Evolutionary conservation across 2,329 filamentous ascomycete species (phyloP).

Genomic region (Exophiala phaeomuriformis): DNA sequence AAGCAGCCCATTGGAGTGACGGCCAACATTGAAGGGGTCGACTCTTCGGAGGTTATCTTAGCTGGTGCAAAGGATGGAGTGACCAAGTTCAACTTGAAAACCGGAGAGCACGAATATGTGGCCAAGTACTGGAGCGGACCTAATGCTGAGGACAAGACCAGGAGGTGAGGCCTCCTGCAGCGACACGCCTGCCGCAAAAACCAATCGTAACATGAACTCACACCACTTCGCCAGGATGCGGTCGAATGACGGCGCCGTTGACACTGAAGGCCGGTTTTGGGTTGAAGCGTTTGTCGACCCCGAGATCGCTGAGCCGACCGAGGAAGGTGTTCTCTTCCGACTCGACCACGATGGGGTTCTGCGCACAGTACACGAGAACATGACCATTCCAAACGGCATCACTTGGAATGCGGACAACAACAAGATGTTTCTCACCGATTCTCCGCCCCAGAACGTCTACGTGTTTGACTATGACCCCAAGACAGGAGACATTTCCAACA

Average conservation of each 20-base stretch:
- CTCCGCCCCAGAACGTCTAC: constrained; percentile 61
- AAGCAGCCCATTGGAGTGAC: constrained; percentile 59
- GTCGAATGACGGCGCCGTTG: constrained; percentile 74
- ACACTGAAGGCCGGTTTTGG: constrained; percentile 76
- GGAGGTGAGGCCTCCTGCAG: constrained; percentile 33
- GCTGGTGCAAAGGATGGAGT: constrained; percentile 75
- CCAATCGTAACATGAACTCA: neutral
- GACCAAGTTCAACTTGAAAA: constrained; percentile 64
- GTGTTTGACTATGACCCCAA: constrained; percentile 64
- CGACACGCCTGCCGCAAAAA: constrained; percentile 1
- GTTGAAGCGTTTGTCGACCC: constrained; percentile 82
- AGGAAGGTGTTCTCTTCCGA: constrained; percentile 63
- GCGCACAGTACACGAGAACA: constrained; percentile 52
- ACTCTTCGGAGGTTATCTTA: constrained; percentile 56
- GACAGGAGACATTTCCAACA: constrained; percentile 60
- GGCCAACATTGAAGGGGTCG: constrained; percentile 64
- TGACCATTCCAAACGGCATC: constrained; percentile 78
- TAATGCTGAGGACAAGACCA: constrained; percentile 42
- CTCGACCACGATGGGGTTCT: constrained; percentile 57
- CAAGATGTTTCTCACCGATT: constrained; percentile 78
- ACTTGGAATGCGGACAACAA: constrained; percentile 68
- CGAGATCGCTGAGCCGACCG: constrained; percentile 46
- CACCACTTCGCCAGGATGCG: constrained; percentile 40
- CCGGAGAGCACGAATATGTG: constrained; percentile 50
- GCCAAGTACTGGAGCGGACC: constrained; percentile 49